Base-by-base conservation (phyloP, 2,329 filamentous ascomycete genomes). In the Fusarium azukiicola region DNA sequence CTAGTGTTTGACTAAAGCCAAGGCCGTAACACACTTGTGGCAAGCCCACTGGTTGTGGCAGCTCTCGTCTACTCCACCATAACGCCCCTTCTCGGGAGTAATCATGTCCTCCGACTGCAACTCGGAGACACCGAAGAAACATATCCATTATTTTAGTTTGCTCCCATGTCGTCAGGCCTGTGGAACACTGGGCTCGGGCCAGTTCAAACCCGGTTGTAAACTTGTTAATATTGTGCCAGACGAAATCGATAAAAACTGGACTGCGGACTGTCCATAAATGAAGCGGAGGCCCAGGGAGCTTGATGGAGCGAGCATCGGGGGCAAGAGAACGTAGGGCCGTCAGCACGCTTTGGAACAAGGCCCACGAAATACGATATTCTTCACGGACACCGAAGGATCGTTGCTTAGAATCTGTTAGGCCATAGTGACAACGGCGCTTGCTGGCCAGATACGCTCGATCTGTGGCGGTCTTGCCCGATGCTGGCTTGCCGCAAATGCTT, bases 151-250 rank as follows among this genome's bases (percentile, higher is more conserved):
- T 73, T 19, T 73, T 73, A 3, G 67, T 73, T 7, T 69, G 38
- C 19, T 69, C 72, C 67, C 36, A 74, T 70, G 58, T 74, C 27
- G 36, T 70, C 42, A 49, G 40, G 5, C 47, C 67, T 0, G n/a
- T 0, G n/a, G 67, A 74, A 27, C 58, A 38, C 47, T 58, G 42
- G 23, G 67, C 67, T 67, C n/a, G 49, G 23, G 46, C 17, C 36
- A 74, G 42, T 9, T 74, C 36, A 74, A 74, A 70, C 0, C 67
- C 44, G 17, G 67, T 74, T 11, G 19, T 70, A 67, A 74, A 70
- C 67, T 71, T 70, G n/a, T 74, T 67, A 50, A 74, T 74, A 67
- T 74, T 74, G 7, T 61, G 67, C 67, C 47, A 74, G 67, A 63
- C 42, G 10, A 49, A 74, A 52, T 71, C 36, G 47, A 71, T 9